A percentile compares a stretch with the other conserved stretches of the same genome.
Conservation (phyloP, 2,329 filamentous ascomycete species). For the Penicillium concentricum region DNA sequence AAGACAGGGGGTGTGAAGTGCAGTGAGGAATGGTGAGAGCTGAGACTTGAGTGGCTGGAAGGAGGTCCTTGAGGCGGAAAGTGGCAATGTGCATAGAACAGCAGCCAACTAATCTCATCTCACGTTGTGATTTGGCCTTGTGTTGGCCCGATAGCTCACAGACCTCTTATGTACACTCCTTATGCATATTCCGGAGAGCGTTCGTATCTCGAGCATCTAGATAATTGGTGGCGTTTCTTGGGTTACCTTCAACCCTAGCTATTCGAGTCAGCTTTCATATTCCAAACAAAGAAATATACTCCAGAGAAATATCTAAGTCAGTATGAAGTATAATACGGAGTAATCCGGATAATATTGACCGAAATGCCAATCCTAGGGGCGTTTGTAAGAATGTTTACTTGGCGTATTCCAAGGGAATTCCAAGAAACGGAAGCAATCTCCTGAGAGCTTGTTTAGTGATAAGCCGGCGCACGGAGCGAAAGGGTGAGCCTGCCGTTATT, state of each 20-base stretch:
- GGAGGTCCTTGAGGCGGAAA: background rate
- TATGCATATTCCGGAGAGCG: background rate
- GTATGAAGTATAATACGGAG: too few relatives aligned
- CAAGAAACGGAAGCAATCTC: conserved; percentile 1
- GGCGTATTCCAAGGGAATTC: background rate
- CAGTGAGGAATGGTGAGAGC: background rate
- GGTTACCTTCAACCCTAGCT: conserved; percentile 4
- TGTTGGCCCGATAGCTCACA: background rate
- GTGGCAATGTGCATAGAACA: background rate
- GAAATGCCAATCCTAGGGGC: background rate
- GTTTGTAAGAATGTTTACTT: background rate
- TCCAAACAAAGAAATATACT: background rate
- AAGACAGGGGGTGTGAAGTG: background rate
- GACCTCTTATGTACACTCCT: background rate
- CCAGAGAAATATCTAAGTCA: background rate
- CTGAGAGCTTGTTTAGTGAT: conserved; percentile 16
- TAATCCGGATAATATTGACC: background rate
- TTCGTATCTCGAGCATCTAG: background rate
- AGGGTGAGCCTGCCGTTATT: background rate
- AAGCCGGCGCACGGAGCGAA: conserved; percentile 8
- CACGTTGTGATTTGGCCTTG: background rate
- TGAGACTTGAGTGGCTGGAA: background rate
- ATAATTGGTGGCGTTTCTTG: conserved; percentile 10
- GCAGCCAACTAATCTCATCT: background rate
- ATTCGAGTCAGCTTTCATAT: background rate